Conservation (phyloP, 2,329 filamentous ascomycete genomes). For the Diaporthe capsici region DNA sequence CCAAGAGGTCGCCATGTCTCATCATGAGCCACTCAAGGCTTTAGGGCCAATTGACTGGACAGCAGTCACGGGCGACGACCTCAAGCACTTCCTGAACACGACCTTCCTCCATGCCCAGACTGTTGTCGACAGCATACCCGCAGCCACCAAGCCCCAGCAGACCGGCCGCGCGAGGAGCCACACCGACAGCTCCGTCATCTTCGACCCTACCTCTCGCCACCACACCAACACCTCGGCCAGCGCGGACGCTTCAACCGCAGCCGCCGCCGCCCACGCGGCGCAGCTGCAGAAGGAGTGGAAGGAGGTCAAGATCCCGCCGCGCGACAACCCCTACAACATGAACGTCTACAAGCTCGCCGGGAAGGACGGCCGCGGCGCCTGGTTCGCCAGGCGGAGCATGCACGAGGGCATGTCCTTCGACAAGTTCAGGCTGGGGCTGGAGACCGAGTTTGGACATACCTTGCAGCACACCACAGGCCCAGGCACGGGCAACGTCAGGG, state of each 20-base stretch:
- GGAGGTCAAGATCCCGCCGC: slow-evolving; percentile 78
- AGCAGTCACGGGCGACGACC: slow-evolving; percentile 58
- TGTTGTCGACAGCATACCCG: slow-evolving; percentile 82
- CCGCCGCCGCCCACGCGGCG: slow-evolving; percentile 54
- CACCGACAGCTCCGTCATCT: slow-evolving; percentile 67
- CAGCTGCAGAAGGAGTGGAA: slow-evolving; percentile 89
- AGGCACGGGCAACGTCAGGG: slow-evolving; percentile 82
- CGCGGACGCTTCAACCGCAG: slow-evolving; percentile 48
- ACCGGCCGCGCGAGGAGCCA: slow-evolving; percentile 64
- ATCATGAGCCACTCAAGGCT: slow-evolving; percentile 71
- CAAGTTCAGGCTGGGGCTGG: slow-evolving; percentile 82
- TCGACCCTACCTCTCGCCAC: slow-evolving; percentile 63
- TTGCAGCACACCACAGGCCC: slow-evolving; percentile 69
- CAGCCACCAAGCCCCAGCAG: slow-evolving; percentile 61
- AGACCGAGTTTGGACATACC: slow-evolving; percentile 84
- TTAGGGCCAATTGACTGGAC: slow-evolving; percentile 70
- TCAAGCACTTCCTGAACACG: slow-evolving; percentile 67
- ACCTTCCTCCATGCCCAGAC: slow-evolving; percentile 78
- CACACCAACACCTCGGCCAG: slow-evolving; percentile 45
- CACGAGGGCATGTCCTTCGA: slow-evolving; percentile 84
- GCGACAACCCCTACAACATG: slow-evolving; percentile 83
- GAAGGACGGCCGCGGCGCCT: slow-evolving; percentile 86
- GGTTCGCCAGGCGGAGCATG: slow-evolving; percentile 90
- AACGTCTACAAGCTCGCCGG: slow-evolving; percentile 83
- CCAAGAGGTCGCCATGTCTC: slow-evolving; percentile 59